Evolutionary conservation across 2,329 filamentous ascomycete species (phyloP).

Genomic region (Stemphylium lycopersici): DNA sequence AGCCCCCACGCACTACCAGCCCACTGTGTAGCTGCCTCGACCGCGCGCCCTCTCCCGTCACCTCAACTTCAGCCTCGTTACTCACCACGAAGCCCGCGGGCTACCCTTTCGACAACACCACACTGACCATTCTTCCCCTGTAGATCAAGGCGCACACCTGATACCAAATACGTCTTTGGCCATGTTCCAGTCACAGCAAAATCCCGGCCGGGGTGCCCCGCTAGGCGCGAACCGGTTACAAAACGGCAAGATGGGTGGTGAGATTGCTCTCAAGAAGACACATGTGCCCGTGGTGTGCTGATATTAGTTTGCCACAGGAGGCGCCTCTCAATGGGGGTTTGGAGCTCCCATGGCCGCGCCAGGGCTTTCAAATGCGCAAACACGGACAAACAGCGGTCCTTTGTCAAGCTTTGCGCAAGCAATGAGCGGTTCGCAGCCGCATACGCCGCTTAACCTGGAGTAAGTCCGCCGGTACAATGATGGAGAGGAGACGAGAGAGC

Average conservation of each 20-base stretch:
- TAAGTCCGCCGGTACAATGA: slow-evolving; percentile 49
- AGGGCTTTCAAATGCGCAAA: slow-evolving; percentile 57
- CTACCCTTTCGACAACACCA: slow-evolving; percentile 1
- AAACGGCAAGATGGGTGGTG: slow-evolving; percentile 63
- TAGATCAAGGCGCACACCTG: slow-evolving; percentile 58
- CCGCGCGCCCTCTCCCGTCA: slow-evolving; percentile 1
- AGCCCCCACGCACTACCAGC: not conserved
- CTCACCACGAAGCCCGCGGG: not conserved
- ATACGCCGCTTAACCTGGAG: slow-evolving; percentile 62
- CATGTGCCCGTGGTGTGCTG: slow-evolving; percentile 20
- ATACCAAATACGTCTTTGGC: slow-evolving; percentile 60
- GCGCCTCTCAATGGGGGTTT: slow-evolving; percentile 64
- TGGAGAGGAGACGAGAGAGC: slow-evolving; percentile 5
- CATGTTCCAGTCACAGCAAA: slow-evolving; percentile 59
- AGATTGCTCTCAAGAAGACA: slow-evolving; percentile 13
- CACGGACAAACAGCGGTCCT: slow-evolving; percentile 56
- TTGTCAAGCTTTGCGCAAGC: slow-evolving; percentile 64
- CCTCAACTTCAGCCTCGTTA: not conserved
- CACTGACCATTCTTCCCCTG: slow-evolving; percentile 19
- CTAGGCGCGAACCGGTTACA: slow-evolving; percentile 58
- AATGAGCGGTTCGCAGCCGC: slow-evolving; percentile 59
- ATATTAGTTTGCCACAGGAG: slow-evolving; percentile 49
- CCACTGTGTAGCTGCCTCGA: not conserved
- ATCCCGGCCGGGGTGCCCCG: slow-evolving; percentile 56
- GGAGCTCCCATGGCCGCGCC: slow-evolving; percentile 60